phyloP scores from a whole-genome alignment of 768 basidiomycete genomes.

The Lactifluus echinatus region DNA sequence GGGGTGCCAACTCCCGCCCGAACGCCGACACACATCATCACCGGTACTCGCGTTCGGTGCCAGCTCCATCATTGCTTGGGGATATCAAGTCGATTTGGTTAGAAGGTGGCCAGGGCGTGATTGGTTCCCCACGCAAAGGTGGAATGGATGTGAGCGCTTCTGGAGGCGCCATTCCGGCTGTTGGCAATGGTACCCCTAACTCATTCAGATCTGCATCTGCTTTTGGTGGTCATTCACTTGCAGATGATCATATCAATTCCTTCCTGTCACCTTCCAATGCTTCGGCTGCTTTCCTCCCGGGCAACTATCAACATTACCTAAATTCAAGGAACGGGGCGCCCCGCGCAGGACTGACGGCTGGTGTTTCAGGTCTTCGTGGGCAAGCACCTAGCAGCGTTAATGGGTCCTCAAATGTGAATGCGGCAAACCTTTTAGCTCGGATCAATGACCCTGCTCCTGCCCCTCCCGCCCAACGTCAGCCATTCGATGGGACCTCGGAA shows the following conservation, averaged over 20 bases:
- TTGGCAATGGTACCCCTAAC: slow-evolving; percentile 40
- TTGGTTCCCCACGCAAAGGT: slow-evolving; percentile 32
- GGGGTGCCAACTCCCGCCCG: slow-evolving; percentile 21
- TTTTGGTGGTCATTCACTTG: slow-evolving; percentile 27
- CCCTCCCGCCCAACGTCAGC: slow-evolving; percentile 20
- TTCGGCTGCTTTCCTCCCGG: slow-evolving; percentile 73
- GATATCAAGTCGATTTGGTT: slow-evolving; percentile 80
- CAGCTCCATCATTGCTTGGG: slow-evolving; percentile 65
- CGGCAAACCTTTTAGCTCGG: slow-evolving; percentile 21
- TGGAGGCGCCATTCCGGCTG: slow-evolving; percentile 12
- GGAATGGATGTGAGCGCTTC: slow-evolving; percentile 23
- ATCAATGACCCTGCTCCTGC: slow-evolving; percentile 18
- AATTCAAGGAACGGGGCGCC: slow-evolving; percentile 35
- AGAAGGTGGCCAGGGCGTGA: slow-evolving; percentile 31
- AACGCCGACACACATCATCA: slow-evolving; percentile 37
- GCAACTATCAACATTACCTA: slow-evolving; percentile 57
- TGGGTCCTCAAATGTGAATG: slow-evolving; percentile 14
- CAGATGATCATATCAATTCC: slow-evolving; percentile 31
- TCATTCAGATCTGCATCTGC: slow-evolving; percentile 43
- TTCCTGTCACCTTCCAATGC: slow-evolving; percentile 67
- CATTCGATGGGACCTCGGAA: slow-evolving; percentile 27
- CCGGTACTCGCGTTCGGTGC: slow-evolving; percentile 77
- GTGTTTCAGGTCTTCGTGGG: slow-evolving; percentile 21
- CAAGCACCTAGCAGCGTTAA: slow-evolving; percentile 9
- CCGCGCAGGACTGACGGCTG: slow-evolving; percentile 23